A percentile compares a stretch with the other conserved stretches of the same genome.
Conservation (phyloP, 1,284 basidiomycete genomes). For the Coriolopsis trogii region DNA sequence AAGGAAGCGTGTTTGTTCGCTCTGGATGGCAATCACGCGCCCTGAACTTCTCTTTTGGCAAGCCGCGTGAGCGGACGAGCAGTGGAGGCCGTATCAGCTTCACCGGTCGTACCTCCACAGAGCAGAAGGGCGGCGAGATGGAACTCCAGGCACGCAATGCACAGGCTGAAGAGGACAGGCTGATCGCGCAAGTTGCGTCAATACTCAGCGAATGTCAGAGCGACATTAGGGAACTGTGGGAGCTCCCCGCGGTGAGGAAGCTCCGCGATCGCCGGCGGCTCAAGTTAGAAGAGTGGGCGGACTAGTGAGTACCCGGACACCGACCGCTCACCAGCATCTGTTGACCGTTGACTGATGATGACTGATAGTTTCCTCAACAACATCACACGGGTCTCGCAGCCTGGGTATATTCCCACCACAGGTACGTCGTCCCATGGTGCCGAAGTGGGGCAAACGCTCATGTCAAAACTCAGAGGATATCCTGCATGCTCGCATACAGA, state of each 20-base stretch:
- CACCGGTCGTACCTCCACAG: conserved; percentile 27
- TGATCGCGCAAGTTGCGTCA: conserved; percentile 61
- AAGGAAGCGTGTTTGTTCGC: conserved; percentile 74
- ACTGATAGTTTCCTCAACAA: conserved; percentile 67
- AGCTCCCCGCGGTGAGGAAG: conserved; percentile 64
- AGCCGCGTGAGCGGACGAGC: conserved; percentile 25
- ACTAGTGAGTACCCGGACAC: conserved; percentile 60
- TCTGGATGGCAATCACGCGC: conserved; percentile 76
- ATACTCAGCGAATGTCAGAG: conserved; percentile 59
- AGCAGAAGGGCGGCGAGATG: conserved; percentile 20
- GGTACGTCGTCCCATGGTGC: conserved; percentile 43
- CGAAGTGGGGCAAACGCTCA: neutral
- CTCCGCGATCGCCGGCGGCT: conserved; percentile 69
- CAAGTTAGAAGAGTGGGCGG: conserved; percentile 81
- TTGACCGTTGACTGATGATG: neutral
- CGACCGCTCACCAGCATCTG: neutral
- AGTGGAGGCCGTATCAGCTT: conserved; percentile 32
- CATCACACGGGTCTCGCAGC: conserved; percentile 66
- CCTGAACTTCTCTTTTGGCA: conserved; percentile 41
- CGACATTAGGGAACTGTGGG: conserved; percentile 72
- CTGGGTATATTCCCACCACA: conserved; percentile 71
- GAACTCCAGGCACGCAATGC: conserved; percentile 17
- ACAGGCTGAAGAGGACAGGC: conserved; percentile 47
- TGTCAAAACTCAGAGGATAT: conserved; percentile 65
- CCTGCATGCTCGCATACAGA: conserved; percentile 80